Percentiles rank a stretch among this genome's conserved stretches.
These are phyloP conservation scores for Kodamaea fungicola DNA, from an alignment of 1,139 yeast species.

Conservation along the genomic window DNA sequence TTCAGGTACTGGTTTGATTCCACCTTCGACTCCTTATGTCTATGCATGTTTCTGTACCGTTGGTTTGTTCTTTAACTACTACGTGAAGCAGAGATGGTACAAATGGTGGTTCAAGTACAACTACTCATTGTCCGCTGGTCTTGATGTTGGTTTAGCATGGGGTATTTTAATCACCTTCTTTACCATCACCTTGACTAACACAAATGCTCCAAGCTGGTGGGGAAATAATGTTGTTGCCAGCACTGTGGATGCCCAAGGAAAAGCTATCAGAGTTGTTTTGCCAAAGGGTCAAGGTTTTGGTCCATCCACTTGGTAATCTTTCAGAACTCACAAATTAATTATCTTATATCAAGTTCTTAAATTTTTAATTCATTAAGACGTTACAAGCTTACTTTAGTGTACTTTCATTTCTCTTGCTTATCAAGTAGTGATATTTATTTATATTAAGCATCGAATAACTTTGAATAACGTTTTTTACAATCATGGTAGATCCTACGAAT, in stretches of 20 bases:
- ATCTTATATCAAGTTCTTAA: no score
- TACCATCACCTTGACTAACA: slow-evolving; percentile 26
- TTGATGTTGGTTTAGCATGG: slow-evolving; percentile 54
- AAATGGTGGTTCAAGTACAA: slow-evolving; percentile 68
- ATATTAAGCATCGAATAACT: no score
- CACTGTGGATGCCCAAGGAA: slow-evolving; percentile 11
- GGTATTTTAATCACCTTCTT: slow-evolving; percentile 48
- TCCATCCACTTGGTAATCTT: slow-evolving; percentile 17
- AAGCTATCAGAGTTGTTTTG: slow-evolving; percentile 10
- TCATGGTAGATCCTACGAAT: no score
- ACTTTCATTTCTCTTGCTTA: no score
- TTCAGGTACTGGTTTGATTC: slow-evolving; percentile 46
- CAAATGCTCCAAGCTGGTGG: slow-evolving; percentile 52
- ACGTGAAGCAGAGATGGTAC: slow-evolving; percentile 36
- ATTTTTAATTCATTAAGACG: no score
- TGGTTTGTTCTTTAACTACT: slow-evolving; percentile 29
- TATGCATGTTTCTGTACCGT: slow-evolving; percentile 38
- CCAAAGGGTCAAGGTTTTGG: slow-evolving; percentile 16
- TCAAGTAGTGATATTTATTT: no score
- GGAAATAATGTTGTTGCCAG: slow-evolving; percentile 41
- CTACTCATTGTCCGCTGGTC: slow-evolving; percentile 53
- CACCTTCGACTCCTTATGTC: slow-evolving; percentile 45
- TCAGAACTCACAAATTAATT: no score
- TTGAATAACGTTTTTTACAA: no score
- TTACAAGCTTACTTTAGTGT: no score